Evolutionary conservation across 768 basidiomycete species (phyloP).

Genomic region (Mycena amicta): DNA sequence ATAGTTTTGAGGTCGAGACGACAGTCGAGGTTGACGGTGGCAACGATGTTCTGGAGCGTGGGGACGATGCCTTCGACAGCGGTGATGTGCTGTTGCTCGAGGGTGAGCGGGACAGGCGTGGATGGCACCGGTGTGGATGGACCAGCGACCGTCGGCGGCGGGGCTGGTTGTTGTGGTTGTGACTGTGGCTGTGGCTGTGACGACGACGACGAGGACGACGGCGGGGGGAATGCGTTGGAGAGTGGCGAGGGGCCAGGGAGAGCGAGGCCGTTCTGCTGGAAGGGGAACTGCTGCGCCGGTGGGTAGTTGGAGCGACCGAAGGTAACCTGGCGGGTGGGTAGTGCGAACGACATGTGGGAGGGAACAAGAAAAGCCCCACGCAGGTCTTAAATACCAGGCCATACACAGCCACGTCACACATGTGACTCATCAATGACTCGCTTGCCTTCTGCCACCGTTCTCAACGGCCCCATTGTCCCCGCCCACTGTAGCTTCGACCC

Average conservation of each 20-base stretch:
- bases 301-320: constrained; percentile 65
- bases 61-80: constrained; percentile 98
- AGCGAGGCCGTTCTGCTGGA: constrained; percentile 43
- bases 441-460: not conserved
- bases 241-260: constrained; percentile 60
- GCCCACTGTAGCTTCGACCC: not conserved
- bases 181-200: constrained; percentile 41
- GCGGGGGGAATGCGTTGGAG: constrained; percentile 53
- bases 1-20: constrained; percentile 98
- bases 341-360: constrained; percentile 58
- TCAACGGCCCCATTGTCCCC: not conserved
- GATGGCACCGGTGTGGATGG: constrained; percentile 76
- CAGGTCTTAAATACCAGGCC: constrained; percentile 14
- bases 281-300: constrained; percentile 44
- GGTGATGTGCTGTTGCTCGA: constrained; percentile 93
- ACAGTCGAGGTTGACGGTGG: constrained; percentile 97
- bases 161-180: constrained; percentile 50
- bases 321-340: constrained; percentile 78
- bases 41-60: constrained; percentile 99
- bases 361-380: constrained; percentile 28
- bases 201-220: constrained; percentile 31
- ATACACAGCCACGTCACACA: not conserved
- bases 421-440: not conserved
- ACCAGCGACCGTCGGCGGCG: constrained; percentile 64
- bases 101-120: constrained; percentile 73